phyloP scores from a whole-genome alignment of 2,329 filamentous ascomycete genomes.

The Aspergillus novofumigatus region DNA sequence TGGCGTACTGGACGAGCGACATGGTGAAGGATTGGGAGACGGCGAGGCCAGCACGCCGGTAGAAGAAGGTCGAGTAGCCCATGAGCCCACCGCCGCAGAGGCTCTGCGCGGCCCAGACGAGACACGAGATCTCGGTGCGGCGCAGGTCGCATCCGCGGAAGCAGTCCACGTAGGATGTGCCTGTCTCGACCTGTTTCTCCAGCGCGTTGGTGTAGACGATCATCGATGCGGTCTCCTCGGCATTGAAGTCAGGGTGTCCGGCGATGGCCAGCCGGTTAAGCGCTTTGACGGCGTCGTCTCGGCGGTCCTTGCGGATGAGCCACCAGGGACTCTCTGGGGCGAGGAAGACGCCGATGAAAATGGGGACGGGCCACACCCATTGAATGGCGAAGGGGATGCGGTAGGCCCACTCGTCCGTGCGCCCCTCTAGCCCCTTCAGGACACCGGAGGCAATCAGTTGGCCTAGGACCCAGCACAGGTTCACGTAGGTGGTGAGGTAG shows the following conservation, averaged over 20 bases:
- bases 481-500: constrained; percentile 46
- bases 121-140: constrained; percentile 68
- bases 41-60: constrained; percentile 52
- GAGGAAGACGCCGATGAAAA: constrained; percentile 45
- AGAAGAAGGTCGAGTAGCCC: constrained; percentile 60
- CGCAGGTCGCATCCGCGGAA: constrained; percentile 75
- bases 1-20: constrained; percentile 51
- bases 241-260: constrained; percentile 66
- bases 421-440: constrained; percentile 45
- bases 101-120: constrained; percentile 63
- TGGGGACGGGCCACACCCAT: constrained; percentile 52
- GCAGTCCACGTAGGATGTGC: constrained; percentile 74
- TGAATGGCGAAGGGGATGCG: constrained; percentile 50
- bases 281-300: constrained; percentile 44
- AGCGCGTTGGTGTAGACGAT: constrained; percentile 85
- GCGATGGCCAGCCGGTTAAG: constrained; percentile 43
- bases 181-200: constrained; percentile 69
- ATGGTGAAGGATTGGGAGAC: constrained; percentile 51
- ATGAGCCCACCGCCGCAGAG: constrained; percentile 61
- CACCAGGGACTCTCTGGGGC: constrained; percentile 52
- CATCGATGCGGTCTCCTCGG: constrained; percentile 83
- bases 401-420: constrained; percentile 49
- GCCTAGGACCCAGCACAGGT: constrained; percentile 47
- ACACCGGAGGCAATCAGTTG: constrained; percentile 52
- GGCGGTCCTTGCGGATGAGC: constrained; percentile 45